Base-by-base conservation (phyloP, 345 rosid species). In the Euphorbia tirucalli region DNA sequence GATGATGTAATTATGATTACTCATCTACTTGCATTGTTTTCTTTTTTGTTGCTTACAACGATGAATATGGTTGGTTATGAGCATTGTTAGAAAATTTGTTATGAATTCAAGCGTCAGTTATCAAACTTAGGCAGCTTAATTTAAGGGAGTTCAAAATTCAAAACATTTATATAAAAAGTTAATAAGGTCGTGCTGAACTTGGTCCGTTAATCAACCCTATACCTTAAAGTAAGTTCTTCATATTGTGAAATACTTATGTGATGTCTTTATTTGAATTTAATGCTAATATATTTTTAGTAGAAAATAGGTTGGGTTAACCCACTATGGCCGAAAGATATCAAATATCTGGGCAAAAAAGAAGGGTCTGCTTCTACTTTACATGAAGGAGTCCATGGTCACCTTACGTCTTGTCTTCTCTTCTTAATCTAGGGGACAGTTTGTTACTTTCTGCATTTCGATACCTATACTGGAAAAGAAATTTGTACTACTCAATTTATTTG, bases 1-100 rank as follows among this genome's bases (percentile, higher is more conserved):
- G 90, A 82, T 78, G 88, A 93, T 85, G 97, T 91, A 83, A 64
- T 35, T 64, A 25, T n/a, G 15, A 25, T 11, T 41, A 41, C 58
- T 8, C 41, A n/a, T 27, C 71, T 49, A 2, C 27, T 48, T 43
- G 35, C 22, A 9, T 35, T 5, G 1, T 32, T 15, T 56, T 4
- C 25, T 14, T 57, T 50, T 62, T 2, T 19, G 59, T 37, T 35
- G 11, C 54, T 65, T 39, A 27, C 27, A 57, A 22, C 13, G 25
- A 57, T 57, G 21, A 22, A 22, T 14, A 57, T 22, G 24, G 31
- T 11, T 22, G 7, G 14, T 13, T 9, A n/a, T n/a, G n/a, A n/a
- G n/a, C n/a, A 57, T 13, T 28, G 9, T 57, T 57, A 57, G 0
- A 57, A 11, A 57, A 57, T 22, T 24, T 7, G 4, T 57, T 57